These are phyloP conservation scores for Schoenoplectus tabernaemontani DNA, from an alignment of 202 grass and related monocot species.

Conservation along the genomic window DNA sequence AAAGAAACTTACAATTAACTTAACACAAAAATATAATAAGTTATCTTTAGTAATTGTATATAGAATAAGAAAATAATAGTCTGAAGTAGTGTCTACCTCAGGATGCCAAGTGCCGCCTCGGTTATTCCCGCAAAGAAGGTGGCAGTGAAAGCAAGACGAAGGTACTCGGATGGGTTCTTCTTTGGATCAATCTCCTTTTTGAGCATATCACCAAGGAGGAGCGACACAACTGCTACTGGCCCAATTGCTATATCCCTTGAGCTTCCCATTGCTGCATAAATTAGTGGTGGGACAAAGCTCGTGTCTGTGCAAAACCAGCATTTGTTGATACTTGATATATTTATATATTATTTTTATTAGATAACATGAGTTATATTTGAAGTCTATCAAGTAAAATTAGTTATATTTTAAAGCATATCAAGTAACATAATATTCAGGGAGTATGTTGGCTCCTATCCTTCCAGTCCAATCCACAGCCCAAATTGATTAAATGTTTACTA, in stretches of 20 bases:
- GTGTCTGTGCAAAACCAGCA: slow-evolving; percentile 43
- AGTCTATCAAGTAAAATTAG: neutral
- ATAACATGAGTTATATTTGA: neutral
- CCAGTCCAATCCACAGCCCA: neutral
- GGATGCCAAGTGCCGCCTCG: slow-evolving; percentile 51
- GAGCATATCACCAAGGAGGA: slow-evolving; percentile 68
- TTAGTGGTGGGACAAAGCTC: slow-evolving; percentile 75
- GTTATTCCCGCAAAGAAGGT: slow-evolving; percentile 84
- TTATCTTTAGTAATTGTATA: neutral
- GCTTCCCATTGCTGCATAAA: slow-evolving; percentile 82
- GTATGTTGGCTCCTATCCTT: neutral
- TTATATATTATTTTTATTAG: neutral
- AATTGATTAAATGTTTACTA: neutral
- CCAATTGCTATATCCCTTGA: slow-evolving; percentile 91
- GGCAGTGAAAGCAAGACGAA: slow-evolving; percentile 59
- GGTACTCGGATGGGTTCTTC: slow-evolving; percentile 42
- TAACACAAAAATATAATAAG: neutral
- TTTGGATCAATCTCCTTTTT: slow-evolving; percentile 43
- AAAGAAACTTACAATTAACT: neutral
- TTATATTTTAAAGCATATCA: too few species aligned
- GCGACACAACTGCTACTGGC: slow-evolving; percentile 77
- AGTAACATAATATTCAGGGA: neutral
- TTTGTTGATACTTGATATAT: neutral
- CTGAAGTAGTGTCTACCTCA: slow-evolving; percentile 43
- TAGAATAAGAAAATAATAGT: neutral